These are phyloP conservation scores for bread wheat (Triticum aestivum) DNA, from an alignment of 176 grass and related monocot genomes.

Conservation along the genomic window IWGSC_CS_RefSeq_v2.1 NC_057806.1:380478545-380479044, in stretches of 20 bases:
- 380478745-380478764: not conserved
- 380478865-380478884: not conserved
- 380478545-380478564: not conserved
- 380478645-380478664: not conserved
- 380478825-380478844: not conserved
- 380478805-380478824: not conserved
- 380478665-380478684: not conserved
- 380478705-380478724: not conserved
- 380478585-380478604: not conserved
- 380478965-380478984: slow-evolving; percentile 10
- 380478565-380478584: not conserved
- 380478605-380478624: not conserved
- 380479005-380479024: not conserved
- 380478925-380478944: not conserved
- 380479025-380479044: not conserved
- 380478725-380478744: not conserved
- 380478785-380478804: not conserved
- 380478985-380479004: not conserved
- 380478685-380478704: not conserved
- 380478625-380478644: not conserved
- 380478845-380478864: not conserved
- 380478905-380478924: not conserved
- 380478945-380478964: not conserved
- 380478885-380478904: not conserved
- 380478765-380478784: not conserved